Evolutionary conservation across 441 rosid genomes (phyloP).

Genomic region (Flueggea neowawraea): DNA sequence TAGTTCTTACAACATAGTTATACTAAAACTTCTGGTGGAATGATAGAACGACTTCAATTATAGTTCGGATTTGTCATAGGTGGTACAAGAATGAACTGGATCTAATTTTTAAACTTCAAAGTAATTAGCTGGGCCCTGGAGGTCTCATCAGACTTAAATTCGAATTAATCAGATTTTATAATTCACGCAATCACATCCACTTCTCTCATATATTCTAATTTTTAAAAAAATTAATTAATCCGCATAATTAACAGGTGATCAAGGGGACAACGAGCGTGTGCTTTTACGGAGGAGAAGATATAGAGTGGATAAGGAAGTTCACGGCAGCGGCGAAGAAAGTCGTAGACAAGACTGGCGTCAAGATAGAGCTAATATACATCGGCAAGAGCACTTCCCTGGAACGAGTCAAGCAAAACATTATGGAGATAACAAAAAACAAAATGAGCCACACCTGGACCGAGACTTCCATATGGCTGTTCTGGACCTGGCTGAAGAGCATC

Average conservation of each 20-base stretch:
- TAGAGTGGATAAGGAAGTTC: conserved; percentile 34
- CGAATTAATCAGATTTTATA: no score
- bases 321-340: conserved; percentile 18
- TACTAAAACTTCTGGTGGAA: no score
- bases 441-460: conserved; percentile 23
- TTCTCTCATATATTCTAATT: background rate
- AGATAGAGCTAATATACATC: conserved; percentile 24
- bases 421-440: background rate
- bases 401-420: conserved; percentile 2
- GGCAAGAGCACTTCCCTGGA: conserved; percentile 35
- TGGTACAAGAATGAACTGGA: no score
- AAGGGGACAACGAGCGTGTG: conserved; percentile 21
- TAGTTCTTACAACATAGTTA: no score
- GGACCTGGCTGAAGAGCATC: conserved; percentile 45
- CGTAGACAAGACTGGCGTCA: conserved; percentile 5
- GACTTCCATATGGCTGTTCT: conserved; percentile 24
- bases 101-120: no score
- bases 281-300: conserved; percentile 35
- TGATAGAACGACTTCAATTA: no score
- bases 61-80: no score
- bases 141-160: no score
- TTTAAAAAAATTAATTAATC: no score
- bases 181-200: no score
- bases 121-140: no score
- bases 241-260: conserved; percentile 4